Evolutionary conservation across 805 yeast species (phyloP).

Genomic region (Candida krabiensis): DNA sequence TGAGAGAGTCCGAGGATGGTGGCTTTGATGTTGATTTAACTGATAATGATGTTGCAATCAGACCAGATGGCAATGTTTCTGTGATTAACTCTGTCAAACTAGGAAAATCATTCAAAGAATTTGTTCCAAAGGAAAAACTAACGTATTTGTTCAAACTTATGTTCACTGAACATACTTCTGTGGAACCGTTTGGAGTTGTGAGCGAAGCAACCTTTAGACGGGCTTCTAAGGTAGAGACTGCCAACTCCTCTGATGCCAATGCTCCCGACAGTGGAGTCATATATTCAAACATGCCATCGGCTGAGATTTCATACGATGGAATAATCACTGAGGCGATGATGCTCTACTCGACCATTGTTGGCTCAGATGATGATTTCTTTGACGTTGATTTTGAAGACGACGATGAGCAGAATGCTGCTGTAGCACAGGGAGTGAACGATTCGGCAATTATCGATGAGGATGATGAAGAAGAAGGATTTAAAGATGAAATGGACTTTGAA

Average conservation of each 20-base stretch:
- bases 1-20: constrained; percentile 72
- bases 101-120: constrained; percentile 82
- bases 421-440: constrained; percentile 17
- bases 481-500: constrained; percentile 40
- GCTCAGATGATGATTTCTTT: constrained; percentile 93
- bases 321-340: constrained; percentile 77
- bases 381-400: constrained; percentile 97
- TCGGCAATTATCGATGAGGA: constrained; percentile 41
- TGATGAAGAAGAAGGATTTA: constrained; percentile 29
- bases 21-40: constrained; percentile 52
- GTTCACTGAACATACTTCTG: constrained; percentile 58
- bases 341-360: constrained; percentile 77
- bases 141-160: constrained; percentile 60
- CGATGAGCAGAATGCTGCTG: constrained; percentile 47
- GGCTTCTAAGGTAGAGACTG: constrained; percentile 19
- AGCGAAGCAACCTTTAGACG: constrained; percentile 40
- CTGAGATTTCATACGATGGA: constrained; percentile 91
- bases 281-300: constrained; percentile 65
- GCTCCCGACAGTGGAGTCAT: constrained; percentile 49
- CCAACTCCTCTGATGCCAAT: constrained; percentile 22
- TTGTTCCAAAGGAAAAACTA: constrained; percentile 76
- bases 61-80: constrained; percentile 58
- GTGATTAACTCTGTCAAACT: constrained; percentile 77
- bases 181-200: constrained; percentile 57
- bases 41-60: constrained; percentile 54